These are phyloP conservation scores for Penicillium sp. DNA, from an alignment of 2,329 filamentous ascomycete species.

Conservation along the genomic window DNA sequence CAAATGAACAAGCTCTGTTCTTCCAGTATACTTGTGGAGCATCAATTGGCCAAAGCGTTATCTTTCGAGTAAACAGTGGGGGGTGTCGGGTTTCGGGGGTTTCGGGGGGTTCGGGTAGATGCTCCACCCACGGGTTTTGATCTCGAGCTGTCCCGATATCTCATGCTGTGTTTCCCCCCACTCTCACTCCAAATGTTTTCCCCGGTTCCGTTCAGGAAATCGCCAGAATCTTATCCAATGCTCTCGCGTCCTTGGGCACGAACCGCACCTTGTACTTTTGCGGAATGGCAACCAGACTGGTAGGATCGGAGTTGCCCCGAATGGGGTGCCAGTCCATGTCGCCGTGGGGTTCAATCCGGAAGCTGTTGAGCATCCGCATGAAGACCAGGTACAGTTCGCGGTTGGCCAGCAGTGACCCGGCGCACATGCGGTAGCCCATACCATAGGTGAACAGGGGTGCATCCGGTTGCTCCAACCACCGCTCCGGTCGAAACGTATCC, in stretches of 20 bases:
- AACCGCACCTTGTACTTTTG: slow-evolving; percentile 55
- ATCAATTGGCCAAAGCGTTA: neutral
- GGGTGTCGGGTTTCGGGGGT: neutral
- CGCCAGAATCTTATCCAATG: slow-evolving; percentile 42
- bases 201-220: slow-evolving; percentile 9
- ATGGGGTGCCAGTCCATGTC: slow-evolving; percentile 57
- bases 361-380: slow-evolving; percentile 57
- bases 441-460: slow-evolving; percentile 62
- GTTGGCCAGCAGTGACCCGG: slow-evolving; percentile 58
- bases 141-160: neutral
- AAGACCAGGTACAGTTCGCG: slow-evolving; percentile 61
- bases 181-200: neutral
- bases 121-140: neutral
- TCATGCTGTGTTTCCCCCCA: neutral
- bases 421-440: slow-evolving; percentile 63
- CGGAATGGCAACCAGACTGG: slow-evolving; percentile 58
- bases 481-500: slow-evolving; percentile 55
- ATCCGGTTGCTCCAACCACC: slow-evolving; percentile 60
- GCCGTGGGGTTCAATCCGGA: slow-evolving; percentile 53
- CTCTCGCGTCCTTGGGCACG: slow-evolving; percentile 49
- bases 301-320: slow-evolving; percentile 55
- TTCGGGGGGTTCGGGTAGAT: neutral
- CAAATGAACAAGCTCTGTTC: neutral
- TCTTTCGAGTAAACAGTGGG: neutral
- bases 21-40: no score